Percentiles rank a stretch among this genome's conserved stretches.
phyloP scores from a whole-genome alignment of 2,329 filamentous ascomycete genomes.

The Parastagonospora avenae region DNA sequence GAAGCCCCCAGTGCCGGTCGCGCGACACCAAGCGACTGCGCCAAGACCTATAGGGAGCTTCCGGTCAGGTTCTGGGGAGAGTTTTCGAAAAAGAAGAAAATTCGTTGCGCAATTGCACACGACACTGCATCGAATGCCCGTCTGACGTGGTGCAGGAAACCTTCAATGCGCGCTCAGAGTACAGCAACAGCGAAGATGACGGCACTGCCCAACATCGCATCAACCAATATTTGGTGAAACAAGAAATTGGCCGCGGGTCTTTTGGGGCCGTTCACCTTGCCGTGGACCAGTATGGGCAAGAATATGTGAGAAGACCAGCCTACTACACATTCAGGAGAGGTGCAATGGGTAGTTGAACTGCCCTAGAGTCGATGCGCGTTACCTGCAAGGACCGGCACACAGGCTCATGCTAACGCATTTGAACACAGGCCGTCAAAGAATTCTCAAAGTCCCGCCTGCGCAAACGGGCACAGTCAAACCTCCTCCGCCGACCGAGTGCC shows the following conservation, averaged over 20 bases:
- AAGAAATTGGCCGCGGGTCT: constrained; percentile 95
- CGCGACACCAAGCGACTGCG: not conserved
- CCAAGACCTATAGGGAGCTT: not conserved
- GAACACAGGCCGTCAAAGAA: constrained; percentile 83
- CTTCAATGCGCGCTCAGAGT: constrained; percentile 84
- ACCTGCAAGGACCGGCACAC: constrained; percentile 17
- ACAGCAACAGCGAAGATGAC: constrained; percentile 82
- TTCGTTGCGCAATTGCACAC: not conserved
- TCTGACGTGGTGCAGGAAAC: constrained; percentile 69
- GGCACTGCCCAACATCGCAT: constrained; percentile 82
- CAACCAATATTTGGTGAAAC: constrained; percentile 92
- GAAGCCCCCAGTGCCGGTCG: not conserved
- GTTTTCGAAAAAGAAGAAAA: not conserved
- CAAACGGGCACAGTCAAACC: constrained; percentile 87
- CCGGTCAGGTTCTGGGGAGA: not conserved
- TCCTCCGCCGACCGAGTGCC: constrained; percentile 70
- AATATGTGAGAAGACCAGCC: constrained; percentile 74
- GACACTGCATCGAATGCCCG: too few species aligned
- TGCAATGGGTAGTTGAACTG: not conserved
- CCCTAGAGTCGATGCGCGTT: constrained; percentile 27
- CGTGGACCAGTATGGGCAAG: constrained; percentile 84
- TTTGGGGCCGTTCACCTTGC: constrained; percentile 93
- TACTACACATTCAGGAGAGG: constrained; percentile 4
- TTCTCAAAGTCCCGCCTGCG: constrained; percentile 92
- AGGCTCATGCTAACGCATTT: constrained; percentile 35